Conservation (phyloP, 1,284 basidiomycete genomes). For the Fomitopsis palustris region DNA sequence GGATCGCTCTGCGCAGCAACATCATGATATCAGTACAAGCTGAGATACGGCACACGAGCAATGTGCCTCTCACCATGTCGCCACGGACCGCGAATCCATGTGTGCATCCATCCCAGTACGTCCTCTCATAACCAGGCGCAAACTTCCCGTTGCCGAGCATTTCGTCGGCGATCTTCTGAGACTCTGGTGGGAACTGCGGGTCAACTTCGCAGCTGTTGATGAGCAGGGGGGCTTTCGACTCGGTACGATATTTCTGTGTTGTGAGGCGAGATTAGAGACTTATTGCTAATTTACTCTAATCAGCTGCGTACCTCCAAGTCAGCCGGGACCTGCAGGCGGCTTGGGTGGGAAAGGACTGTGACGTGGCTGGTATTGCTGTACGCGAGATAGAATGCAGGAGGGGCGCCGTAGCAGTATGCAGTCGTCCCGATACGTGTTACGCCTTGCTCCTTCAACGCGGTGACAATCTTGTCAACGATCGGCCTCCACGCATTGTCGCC, state of each 20-base stretch:
- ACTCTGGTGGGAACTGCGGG: constrained; percentile 27
- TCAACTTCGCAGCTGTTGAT: constrained; percentile 42
- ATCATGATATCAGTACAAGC: too few species aligned
- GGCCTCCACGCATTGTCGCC: constrained; percentile 43
- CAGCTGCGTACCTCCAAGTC: constrained; percentile 53
- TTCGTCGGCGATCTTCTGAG: constrained; percentile 32
- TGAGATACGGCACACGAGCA: neutral
- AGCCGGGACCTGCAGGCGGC: constrained; percentile 56
- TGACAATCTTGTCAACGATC: constrained; percentile 52
- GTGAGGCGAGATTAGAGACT: neutral
- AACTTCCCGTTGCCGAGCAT: constrained; percentile 38
- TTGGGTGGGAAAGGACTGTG: constrained; percentile 64
- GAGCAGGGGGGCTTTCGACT: constrained; percentile 35
- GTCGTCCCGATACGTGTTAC: constrained; percentile 56
- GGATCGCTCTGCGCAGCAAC: constrained; percentile 29
- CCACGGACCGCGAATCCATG: constrained; percentile 53
- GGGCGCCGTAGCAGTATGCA: constrained; percentile 72
- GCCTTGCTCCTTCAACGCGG: constrained; percentile 53
- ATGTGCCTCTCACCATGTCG: constrained; percentile 23
- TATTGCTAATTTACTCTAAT: neutral
- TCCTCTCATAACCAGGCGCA: constrained; percentile 38
- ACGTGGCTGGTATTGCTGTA: constrained; percentile 56
- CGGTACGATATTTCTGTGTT: constrained; percentile 26
- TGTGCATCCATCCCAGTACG: constrained; percentile 38
- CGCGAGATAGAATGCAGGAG: constrained; percentile 55